These are phyloP conservation scores for Coemansia umbellata DNA, from an alignment of 192 early-diverging fungal genomes.

Conservation along the genomic window DNA sequence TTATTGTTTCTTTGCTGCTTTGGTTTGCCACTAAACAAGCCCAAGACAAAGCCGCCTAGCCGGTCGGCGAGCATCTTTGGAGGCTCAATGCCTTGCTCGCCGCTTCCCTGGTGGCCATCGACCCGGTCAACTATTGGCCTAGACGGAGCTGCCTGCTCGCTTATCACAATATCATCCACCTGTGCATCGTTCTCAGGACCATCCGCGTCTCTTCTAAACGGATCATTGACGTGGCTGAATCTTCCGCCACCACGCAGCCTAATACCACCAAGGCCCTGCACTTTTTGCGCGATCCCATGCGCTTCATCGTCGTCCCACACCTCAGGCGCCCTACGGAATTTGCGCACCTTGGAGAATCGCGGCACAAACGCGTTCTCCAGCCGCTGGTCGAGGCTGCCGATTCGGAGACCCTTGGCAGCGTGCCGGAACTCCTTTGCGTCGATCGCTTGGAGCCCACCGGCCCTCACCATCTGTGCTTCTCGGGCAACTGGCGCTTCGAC, in stretches of 20 bases:
- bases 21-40: slow-evolving; percentile 1
- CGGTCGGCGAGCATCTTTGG: slow-evolving; percentile 21
- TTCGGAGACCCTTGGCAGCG: slow-evolving; percentile 20
- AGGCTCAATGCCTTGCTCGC: slow-evolving; percentile 15
- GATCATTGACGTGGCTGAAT: not conserved
- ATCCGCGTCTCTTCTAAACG: not conserved
- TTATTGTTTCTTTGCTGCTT: slow-evolving; percentile 9
- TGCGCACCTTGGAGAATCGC: slow-evolving; percentile 36
- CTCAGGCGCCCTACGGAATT: slow-evolving; percentile 41
- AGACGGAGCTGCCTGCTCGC: slow-evolving; percentile 8
- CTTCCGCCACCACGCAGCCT: slow-evolving; percentile 23
- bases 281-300: slow-evolving; percentile 25
- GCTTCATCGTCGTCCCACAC: slow-evolving; percentile 52
- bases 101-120: slow-evolving; percentile 36
- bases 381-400: slow-evolving; percentile 22
- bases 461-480: not conserved
- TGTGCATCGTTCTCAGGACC: slow-evolving; percentile 2
- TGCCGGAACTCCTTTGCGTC: slow-evolving; percentile 32
- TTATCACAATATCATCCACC: slow-evolving; percentile 17
- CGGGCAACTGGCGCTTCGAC: slow-evolving; percentile 27
- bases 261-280: not conserved
- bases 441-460: slow-evolving; percentile 28
- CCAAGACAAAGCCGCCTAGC: slow-evolving; percentile 20
- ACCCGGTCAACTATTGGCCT: not conserved
- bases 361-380: slow-evolving; percentile 40